Evolutionary conservation across 1,284 basidiomycete genomes (phyloP), one percentile per base, ranked within the genome.

Genomic region (Anthracocystis setariae): DNA sequence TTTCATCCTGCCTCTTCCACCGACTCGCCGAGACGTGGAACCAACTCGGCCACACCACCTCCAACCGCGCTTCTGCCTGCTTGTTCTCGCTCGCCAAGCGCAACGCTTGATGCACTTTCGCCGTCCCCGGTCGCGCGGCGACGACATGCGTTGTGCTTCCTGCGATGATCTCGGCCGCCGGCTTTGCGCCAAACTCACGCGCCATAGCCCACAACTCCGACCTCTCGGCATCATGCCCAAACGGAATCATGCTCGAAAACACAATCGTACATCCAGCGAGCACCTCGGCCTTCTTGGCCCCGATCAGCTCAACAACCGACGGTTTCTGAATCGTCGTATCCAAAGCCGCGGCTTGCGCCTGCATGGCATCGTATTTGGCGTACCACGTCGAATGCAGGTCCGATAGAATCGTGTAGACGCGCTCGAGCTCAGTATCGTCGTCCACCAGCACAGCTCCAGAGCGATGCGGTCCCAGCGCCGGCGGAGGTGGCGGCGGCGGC

Each of bases 211-310:
- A 98, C 49, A 93, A 89, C 72, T 95, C 92, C 15, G 91, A 91
- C 83, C 73, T 86, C 80, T 93, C 90, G 25, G 92, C 90, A 62
- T 85, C 85, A 8, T 88, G 89, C 69, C 93, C 90, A 23, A 94
- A 88, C 2, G 95, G 94, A 57, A 98, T 94, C 43, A 98, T 89
- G 51, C 92, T 92, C 0, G 94, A 96, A 83, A 98, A 98, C 27
- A 94, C 86, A 24, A 98, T 87, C 75, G 90, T 88, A 43, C 90
- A 88, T 23, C 90, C 92, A 24, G 87, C 85, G 18, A 98, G 86
- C 0, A 92, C 91, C 60, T 89, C 86, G 21, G 86, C 82, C 65
- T 96, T 92, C 82, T 94, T 87, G 50, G 86, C 86, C 17, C 91
- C 90, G 58, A 98, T 94, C 58, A 98, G 94, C 59, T 84, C 85